Percentiles rank a stretch among this genome's conserved stretches.
Conservation (phyloP, 1,139 yeast species). For the Kodamaea sp. region DNA sequence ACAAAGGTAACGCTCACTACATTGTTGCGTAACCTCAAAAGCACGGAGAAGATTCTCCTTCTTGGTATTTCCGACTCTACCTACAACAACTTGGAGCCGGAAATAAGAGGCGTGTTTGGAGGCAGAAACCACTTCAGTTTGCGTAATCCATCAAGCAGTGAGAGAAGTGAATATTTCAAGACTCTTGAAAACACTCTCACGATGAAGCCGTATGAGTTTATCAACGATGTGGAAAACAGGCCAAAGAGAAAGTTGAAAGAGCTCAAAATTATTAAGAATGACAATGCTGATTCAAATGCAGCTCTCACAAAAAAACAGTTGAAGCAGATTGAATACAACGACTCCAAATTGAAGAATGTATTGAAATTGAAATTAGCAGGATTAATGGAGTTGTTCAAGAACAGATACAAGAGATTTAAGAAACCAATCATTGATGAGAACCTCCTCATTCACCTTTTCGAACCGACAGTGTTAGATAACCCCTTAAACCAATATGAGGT, state of each 20-base stretch:
- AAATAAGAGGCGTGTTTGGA: conserved; percentile 55
- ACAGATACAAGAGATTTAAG: conserved; percentile 82
- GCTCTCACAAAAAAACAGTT: conserved; percentile 31
- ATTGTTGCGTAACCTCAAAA: conserved; percentile 64
- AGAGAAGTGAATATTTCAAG: conserved; percentile 55
- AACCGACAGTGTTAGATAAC: conserved; percentile 44
- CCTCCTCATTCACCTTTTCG: conserved; percentile 73
- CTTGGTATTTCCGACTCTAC: conserved; percentile 68
- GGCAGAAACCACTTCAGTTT: conserved; percentile 50
- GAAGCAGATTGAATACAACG: conserved; percentile 64
- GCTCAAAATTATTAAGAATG: conserved; percentile 29
- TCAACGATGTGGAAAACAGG: conserved; percentile 51
- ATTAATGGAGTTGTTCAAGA: conserved; percentile 85
- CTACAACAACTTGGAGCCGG: conserved; percentile 34
- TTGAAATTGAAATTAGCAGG: conserved; percentile 84
- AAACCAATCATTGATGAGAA: conserved; percentile 87
- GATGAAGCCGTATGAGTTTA: conserved; percentile 67
- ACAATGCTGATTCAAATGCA: conserved; percentile 13
- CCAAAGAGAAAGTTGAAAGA: conserved; percentile 49
- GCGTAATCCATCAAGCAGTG: conserved; percentile 37
- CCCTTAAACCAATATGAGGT: conserved; percentile 44
- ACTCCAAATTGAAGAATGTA: conserved; percentile 79
- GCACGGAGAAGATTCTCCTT: conserved; percentile 75
- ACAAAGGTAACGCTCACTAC: conserved; percentile 74
- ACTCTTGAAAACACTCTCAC: conserved; percentile 55